Percentiles rank a stretch among this genome's conserved stretches.
Conservation (phyloP, 805 yeast species). For the Kuraishia hungarica region DNA sequence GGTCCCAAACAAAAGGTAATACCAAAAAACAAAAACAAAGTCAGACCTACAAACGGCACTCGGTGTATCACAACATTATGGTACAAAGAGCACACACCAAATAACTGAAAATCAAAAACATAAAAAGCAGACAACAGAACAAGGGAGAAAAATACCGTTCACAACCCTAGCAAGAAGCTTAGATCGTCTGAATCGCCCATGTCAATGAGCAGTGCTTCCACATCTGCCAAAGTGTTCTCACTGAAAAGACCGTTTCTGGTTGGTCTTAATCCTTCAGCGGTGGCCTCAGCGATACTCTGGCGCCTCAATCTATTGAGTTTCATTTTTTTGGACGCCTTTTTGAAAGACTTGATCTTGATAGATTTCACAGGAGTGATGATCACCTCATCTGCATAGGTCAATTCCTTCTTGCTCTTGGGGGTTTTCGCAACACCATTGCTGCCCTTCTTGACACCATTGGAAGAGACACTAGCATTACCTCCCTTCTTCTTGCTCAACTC, state of each 20-base stretch:
- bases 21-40: neutral
- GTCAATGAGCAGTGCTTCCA: constrained; percentile 60
- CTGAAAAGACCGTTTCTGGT: constrained; percentile 73
- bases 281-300: constrained; percentile 67
- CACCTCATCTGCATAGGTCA: constrained; percentile 9
- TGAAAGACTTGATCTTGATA: constrained; percentile 1
- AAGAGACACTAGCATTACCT: neutral
- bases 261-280: constrained; percentile 64
- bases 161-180: constrained; percentile 16
- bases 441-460: neutral
- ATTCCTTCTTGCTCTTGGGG: neutral
- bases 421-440: neutral
- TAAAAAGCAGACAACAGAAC: too few relatives aligned
- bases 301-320: constrained; percentile 37
- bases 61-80: too few relatives aligned
- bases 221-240: constrained; percentile 65
- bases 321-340: constrained; percentile 10
- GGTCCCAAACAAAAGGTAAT: neutral
- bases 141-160: too few relatives aligned
- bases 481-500: constrained; percentile 20
- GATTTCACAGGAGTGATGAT: constrained; percentile 11
- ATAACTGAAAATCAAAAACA: neutral
- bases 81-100: neutral
- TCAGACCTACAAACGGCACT: neutral
- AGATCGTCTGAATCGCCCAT: constrained; percentile 33